Evolutionary conservation across 495 filamentous ascomycete species (phyloP), one percentile per base, ranked within the genome.

Genomic region (Xylaria sp.): DNA sequence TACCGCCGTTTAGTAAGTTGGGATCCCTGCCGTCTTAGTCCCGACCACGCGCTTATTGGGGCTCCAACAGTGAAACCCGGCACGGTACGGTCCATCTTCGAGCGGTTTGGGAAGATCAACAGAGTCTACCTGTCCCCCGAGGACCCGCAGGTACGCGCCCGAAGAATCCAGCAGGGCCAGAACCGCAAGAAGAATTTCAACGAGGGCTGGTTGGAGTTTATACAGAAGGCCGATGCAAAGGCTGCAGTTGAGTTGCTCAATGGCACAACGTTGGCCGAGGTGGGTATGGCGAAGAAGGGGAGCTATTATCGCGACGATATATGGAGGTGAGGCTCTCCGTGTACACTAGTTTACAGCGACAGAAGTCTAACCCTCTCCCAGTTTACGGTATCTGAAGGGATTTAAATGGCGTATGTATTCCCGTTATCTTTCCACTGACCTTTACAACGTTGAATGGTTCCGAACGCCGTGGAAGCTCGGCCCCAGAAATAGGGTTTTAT

Each of bases 151-250:
- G 82, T 86, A 12, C 90, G 91, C 62, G 81, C 83, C 61, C 80
- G 80, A 37, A 89, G 92, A 17, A 80, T 92, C 9, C 84, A 85
- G 33, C 85, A 83, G 48, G 91, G 92, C n/a, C 91, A 92, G 31
- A 98, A 97, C 80, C 96, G 95, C 80, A 95, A 97, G 77, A 89
- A 92, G 69, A 88, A 85, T 19, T 99, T 92, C 80, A 90, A 89
- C 7, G 97, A 98, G 77, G 96, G 96, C 2, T 99, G 96, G 96
- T 89, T 98, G 21, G 96, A 99, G 76, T 97, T 97, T 75, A 79
- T 87, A 29, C 90, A 92, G 77, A 90, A 89, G 74, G 70, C 67
- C 29, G 90, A 93, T 48, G 97, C 96, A 4, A 97, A 97, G 77
- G 80, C 90, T 12, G 92, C 88, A 7, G 94, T 91, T n/a, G 94